phyloP scores from a whole-genome alignment of 192 early-diverging fungal species.

The Backusella mclennaniae region DNA sequence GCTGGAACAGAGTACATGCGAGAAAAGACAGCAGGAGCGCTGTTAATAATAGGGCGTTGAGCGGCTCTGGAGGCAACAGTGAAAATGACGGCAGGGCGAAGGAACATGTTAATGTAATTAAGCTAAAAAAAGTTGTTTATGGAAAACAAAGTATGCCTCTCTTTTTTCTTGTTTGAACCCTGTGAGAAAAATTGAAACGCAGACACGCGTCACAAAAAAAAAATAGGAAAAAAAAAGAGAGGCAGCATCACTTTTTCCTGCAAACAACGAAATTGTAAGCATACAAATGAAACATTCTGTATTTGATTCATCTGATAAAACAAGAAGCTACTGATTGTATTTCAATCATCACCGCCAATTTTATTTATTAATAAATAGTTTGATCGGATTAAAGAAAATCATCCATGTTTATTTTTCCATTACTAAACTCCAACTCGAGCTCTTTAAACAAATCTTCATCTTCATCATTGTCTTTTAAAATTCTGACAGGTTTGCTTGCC shows the following conservation, averaged over 20 bases:
- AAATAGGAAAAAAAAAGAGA: too few relatives aligned
- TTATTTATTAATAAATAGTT: neutral
- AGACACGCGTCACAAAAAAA: neutral
- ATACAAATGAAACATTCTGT: too few relatives aligned
- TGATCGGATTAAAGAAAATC: neutral
- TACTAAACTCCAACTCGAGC: conserved; percentile 19
- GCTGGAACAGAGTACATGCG: conserved; percentile 71
- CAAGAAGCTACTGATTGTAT: too few relatives aligned
- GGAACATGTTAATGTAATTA: conserved; percentile 15
- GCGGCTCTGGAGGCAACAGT: conserved; percentile 34
- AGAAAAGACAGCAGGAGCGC: conserved; percentile 52
- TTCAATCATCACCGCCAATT: too few relatives aligned
- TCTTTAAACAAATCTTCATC: conserved; percentile 26
- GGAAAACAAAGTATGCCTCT: neutral
- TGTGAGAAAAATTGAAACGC: neutral
- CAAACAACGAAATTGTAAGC: too few relatives aligned
- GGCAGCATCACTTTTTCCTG: too few relatives aligned
- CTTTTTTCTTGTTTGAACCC: neutral
- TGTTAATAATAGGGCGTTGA: conserved; percentile 27
- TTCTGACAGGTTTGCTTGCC: conserved; percentile 1
- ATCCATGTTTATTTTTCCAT: conserved; percentile 3
- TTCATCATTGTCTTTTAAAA: conserved; percentile 16
- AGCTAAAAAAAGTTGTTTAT: neutral
- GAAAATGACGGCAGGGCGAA: conserved; percentile 33
- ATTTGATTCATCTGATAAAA: too few relatives aligned